phyloP scores from a whole-genome alignment of 768 basidiomycete genomes.

The Hygrophorus pudorinus region DNA sequence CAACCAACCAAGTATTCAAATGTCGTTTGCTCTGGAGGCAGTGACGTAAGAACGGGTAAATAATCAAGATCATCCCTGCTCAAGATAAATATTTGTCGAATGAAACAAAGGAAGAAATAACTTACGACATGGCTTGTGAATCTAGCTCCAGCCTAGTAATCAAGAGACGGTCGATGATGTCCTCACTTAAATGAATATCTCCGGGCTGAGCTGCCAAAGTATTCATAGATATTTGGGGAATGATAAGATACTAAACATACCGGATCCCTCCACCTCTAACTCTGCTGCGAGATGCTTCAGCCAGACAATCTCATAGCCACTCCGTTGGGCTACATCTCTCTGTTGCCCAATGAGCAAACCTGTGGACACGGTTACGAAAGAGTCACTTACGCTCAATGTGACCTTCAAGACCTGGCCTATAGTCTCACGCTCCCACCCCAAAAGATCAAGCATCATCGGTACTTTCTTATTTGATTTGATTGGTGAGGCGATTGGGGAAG shows the following conservation, averaged over 20 bases:
- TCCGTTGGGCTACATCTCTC: slow-evolving; percentile 50
- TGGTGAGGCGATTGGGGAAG: slow-evolving; percentile 20
- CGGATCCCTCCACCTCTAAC: slow-evolving; percentile 45
- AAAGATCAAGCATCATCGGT: slow-evolving; percentile 39
- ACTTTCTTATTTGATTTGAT: slow-evolving; percentile 38
- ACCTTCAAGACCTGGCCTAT: slow-evolving; percentile 63
- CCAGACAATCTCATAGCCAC: slow-evolving; percentile 68
- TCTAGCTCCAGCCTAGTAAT: slow-evolving; percentile 80
- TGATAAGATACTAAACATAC: slow-evolving; percentile 23
- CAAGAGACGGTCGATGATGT: slow-evolving; percentile 67
- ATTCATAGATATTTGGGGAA: neutral
- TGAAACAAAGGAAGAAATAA: slow-evolving; percentile 9
- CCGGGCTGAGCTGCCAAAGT: slow-evolving; percentile 14
- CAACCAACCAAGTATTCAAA: slow-evolving; percentile 87
- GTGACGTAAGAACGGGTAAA: slow-evolving; percentile 59
- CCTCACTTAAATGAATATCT: slow-evolving; percentile 37
- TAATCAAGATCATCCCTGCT: slow-evolving; percentile 67
- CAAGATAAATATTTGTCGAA: slow-evolving; percentile 7
- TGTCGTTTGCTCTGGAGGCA: slow-evolving; percentile 68
- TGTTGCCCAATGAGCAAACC: slow-evolving; percentile 18
- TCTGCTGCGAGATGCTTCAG: slow-evolving; percentile 69
- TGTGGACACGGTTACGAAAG: slow-evolving; percentile 2
- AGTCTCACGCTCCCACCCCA: slow-evolving; percentile 66
- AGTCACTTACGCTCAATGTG: slow-evolving; percentile 60
- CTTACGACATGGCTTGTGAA: slow-evolving; percentile 61